A percentile compares a stretch with the other conserved stretches of the same genome.
These are phyloP conservation scores for Populus tomentosa DNA, from an alignment of 441 rosid genomes.

Conservation along the genomic window DNA sequence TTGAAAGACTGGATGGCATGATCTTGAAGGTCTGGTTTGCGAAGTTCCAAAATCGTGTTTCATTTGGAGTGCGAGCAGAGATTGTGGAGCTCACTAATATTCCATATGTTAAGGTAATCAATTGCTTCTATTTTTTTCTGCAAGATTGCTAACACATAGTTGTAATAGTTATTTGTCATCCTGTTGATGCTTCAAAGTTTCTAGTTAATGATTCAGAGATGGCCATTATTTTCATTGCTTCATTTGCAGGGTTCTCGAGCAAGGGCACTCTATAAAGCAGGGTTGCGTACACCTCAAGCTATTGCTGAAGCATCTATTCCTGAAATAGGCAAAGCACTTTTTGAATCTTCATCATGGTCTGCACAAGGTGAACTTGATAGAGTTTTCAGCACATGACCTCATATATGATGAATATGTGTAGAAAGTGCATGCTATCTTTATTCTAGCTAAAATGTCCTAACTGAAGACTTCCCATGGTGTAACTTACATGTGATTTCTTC, in stretches of 20 bases:
- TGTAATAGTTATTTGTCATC: constrained; percentile 5
- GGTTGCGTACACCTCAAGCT: constrained; percentile 86
- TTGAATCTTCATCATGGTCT: constrained; percentile 87
- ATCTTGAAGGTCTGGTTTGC: constrained; percentile 90
- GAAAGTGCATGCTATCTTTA: background rate
- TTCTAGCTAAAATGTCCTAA: constrained; percentile 8
- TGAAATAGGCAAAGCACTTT: constrained; percentile 89
- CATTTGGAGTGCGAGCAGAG: constrained; percentile 95
- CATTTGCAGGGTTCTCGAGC: constrained; percentile 91
- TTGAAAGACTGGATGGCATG: constrained; percentile 98
- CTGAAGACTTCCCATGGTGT: background rate
- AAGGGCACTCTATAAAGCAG: constrained; percentile 93
- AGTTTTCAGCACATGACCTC: constrained; percentile 2
- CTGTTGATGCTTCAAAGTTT: background rate
- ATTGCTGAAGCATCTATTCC: constrained; percentile 93
- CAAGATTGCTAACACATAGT: background rate
- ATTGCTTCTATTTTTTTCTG: background rate
- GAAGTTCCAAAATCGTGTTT: constrained; percentile 96
- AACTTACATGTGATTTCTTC: background rate
- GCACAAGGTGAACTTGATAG: constrained; percentile 57
- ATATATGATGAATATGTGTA: background rate
- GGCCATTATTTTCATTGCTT: constrained; percentile 18
- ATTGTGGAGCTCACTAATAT: constrained; percentile 95
- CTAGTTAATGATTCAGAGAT: background rate
- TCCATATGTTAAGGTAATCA: constrained; percentile 85